These are phyloP conservation scores for Lathyrus tuberosus DNA, from an alignment of 306 rosid genomes.

Conservation along the genomic window DNA sequence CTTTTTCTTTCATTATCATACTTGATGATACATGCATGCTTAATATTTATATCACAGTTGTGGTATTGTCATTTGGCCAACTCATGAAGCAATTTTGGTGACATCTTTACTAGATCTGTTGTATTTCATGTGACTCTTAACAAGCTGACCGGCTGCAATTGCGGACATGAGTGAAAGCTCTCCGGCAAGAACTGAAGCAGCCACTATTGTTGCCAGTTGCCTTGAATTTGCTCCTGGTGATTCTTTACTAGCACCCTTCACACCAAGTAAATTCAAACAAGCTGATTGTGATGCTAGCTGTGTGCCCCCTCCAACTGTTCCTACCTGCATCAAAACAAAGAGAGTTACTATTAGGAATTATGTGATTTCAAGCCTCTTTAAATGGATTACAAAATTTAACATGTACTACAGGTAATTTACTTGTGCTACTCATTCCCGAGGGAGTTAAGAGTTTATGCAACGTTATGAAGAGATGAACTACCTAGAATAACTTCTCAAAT, in stretches of 20 bases:
- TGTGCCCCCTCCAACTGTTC: slow-evolving; percentile 98
- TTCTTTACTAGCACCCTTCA: slow-evolving; percentile 85
- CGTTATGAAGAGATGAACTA: background rate
- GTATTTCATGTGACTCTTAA: slow-evolving; percentile 91
- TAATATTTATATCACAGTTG: background rate
- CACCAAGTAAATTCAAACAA: slow-evolving; percentile 84
- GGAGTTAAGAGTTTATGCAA: background rate
- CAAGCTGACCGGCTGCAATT: slow-evolving; percentile 89
- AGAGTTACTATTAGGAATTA: background rate
- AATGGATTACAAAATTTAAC: background rate
- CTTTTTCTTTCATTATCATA: background rate
- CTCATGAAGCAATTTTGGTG: slow-evolving; percentile 48
- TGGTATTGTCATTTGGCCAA: background rate
- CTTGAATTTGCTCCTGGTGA: slow-evolving; percentile 77
- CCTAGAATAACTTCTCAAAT: background rate
- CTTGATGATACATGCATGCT: slow-evolving; percentile 2
- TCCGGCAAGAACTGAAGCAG: slow-evolving; percentile 89
- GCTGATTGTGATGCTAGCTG: slow-evolving; percentile 94
- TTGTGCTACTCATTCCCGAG: background rate
- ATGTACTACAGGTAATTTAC: background rate
- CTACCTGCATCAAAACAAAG: slow-evolving; percentile 57
- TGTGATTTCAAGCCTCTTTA: background rate
- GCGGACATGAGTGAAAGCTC: slow-evolving; percentile 97
- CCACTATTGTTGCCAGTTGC: slow-evolving; percentile 70
- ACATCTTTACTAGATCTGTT: slow-evolving; percentile 80